These are phyloP conservation scores for Vitis hybrid DNA, from an alignment of 177 flowering plant genomes.

Conservation along the genomic window DNA sequence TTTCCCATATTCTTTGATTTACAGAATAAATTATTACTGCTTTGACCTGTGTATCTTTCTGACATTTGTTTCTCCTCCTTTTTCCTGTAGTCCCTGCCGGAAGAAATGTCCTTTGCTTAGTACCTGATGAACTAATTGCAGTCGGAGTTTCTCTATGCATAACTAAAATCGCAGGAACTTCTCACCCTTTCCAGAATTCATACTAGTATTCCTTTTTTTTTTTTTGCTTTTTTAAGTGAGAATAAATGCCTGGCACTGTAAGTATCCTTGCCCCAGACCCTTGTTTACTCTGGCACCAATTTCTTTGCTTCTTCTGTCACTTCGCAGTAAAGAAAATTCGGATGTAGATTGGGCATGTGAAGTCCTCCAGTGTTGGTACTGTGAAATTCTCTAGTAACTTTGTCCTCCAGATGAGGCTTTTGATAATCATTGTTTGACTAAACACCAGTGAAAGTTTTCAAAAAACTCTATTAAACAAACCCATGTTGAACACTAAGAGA, in stretches of 20 bases:
- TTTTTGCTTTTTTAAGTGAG: background rate
- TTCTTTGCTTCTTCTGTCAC: background rate
- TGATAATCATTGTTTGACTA: no score
- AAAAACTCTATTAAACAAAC: no score
- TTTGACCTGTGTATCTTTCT: background rate
- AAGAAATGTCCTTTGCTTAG: constrained; percentile 4
- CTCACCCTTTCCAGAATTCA: no score
- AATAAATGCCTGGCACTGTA: background rate
- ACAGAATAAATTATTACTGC: background rate
- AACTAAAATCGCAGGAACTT: background rate
- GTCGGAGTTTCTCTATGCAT: background rate
- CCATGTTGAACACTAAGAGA: no score
- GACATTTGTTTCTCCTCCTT: background rate
- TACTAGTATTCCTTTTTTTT: background rate
- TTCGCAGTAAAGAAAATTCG: background rate
- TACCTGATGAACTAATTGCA: constrained; percentile 1
- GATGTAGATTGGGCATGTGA: background rate
- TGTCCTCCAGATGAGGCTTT: no score
- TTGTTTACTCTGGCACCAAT: no score
- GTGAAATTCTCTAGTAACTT: no score
- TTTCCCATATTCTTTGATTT: background rate
- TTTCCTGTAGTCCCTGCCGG: constrained; percentile 1
- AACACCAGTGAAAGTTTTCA: no score
- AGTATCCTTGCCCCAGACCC: background rate
- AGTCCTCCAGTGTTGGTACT: no score